phyloP scores from a whole-genome alignment of 2,329 filamentous ascomycete genomes.

The Fonsecaea pedrosoi region DNA sequence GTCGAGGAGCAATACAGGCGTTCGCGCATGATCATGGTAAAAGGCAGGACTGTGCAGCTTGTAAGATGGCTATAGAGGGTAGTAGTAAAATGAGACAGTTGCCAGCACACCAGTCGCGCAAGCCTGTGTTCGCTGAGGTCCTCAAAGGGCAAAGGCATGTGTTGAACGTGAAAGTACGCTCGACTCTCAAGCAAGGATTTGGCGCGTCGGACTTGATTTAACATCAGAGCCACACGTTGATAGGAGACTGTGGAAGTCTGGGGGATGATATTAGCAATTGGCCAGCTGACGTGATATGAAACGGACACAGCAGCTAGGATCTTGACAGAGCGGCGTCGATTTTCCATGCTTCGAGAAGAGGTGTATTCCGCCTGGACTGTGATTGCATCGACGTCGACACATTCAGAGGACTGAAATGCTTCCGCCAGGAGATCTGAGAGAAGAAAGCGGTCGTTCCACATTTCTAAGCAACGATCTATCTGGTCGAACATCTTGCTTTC shows the following conservation, averaged over 20 bases:
- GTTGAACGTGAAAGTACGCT: conserved; percentile 47
- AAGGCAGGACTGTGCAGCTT: conserved; percentile 71
- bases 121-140: conserved; percentile 23
- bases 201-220: conserved; percentile 78
- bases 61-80: conserved; percentile 77
- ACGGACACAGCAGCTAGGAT: conserved; percentile 69
- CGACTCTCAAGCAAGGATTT: conserved; percentile 68
- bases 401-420: conserved; percentile 63
- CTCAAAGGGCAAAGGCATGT: conserved; percentile 43
- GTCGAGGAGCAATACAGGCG: conserved; percentile 61
- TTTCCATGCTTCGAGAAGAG: conserved; percentile 52
- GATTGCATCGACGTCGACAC: conserved; percentile 67
- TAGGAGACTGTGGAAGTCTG: conserved; percentile 70
- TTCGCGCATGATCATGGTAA: conserved; percentile 62
- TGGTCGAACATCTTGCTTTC: conserved; percentile 74
- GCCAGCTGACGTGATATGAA: conserved; percentile 71
- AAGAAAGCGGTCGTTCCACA: conserved; percentile 82
- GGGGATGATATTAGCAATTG: conserved; percentile 74
- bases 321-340: conserved; percentile 65
- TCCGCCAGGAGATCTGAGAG: conserved; percentile 79
- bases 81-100: conserved; percentile 78
- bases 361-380: conserved; percentile 60
- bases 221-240: conserved; percentile 73
- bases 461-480: conserved; percentile 65
- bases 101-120: conserved; percentile 63